Base-by-base conservation (phyloP, 345 rosid species). In the Eucalyptus tenuipes region DNA sequence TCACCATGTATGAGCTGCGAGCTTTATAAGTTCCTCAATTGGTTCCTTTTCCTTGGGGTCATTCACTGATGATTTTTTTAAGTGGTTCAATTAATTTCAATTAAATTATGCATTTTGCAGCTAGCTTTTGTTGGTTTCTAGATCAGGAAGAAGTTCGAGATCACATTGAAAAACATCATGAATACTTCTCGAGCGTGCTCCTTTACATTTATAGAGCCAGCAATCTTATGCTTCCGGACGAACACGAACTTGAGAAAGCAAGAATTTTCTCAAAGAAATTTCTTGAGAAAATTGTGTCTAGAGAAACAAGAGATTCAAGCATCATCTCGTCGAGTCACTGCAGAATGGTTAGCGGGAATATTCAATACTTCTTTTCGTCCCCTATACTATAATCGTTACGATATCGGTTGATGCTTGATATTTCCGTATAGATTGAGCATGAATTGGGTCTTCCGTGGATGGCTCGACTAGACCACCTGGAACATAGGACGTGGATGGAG, bases 401-500 rank as follows among this genome's bases (percentile, higher is more conserved):
- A 37, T 37, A 75, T 37, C 14, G 2, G 13, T 18, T 10, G 42
- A 37, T 12, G 25, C 82, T 75, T 75, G 82, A 75, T 10, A 10
- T 37, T 42, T 37, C 47, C 3, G 0, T 52, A 45, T n/a, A 96
- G 97, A 93, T 94, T 57, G 88, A 90, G 89, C 88, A 93, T 24
- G 96, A 95, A 57, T 42, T 94, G 88, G 86, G 88, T 50, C 88
- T 91, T 88, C 95, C 96, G 33, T 95, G 96, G 96, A 87, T 92
- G 15, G 94, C 96, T 53, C 92, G 95, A 87, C 86, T 92, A 88
- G 96, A 92, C 52, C 96, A 94, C 87, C 90, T 95, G 61, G 96
- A 95, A 50, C 93, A 96, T 86, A 93, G 98, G 86, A 91, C 49
- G 89, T 94, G 93, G 95, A 92, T 96, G 59, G 97, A 95, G 90